A percentile compares a stretch with the other conserved stretches of the same genome.
Evolutionary conservation across 192 early-diverging fungal species (phyloP).

Genomic region (Rhizophagus prolifer): DNA sequence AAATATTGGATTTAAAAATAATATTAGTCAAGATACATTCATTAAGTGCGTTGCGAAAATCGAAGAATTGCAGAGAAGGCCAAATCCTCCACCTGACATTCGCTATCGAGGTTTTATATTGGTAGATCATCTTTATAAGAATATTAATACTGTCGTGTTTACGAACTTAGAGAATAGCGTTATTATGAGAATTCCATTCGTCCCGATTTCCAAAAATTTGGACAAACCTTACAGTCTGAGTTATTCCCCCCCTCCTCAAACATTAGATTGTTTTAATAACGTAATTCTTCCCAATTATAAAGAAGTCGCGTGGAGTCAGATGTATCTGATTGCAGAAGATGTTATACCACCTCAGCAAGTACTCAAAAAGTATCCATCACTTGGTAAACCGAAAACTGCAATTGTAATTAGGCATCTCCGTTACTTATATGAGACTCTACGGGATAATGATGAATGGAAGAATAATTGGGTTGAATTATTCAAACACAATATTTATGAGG

Average conservation of each 20-base stretch:
- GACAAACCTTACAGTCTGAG: neutral
- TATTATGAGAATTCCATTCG: neutral
- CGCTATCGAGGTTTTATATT: conserved; percentile 6
- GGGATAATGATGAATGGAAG: neutral
- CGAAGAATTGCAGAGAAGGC: neutral
- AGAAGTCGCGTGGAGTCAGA: conserved; percentile 14
- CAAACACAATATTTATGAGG: neutral
- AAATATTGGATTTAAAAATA: conserved; percentile 1
- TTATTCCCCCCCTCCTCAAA: neutral
- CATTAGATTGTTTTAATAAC: neutral
- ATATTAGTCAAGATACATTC: neutral
- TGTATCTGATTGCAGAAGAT: conserved; percentile 6
- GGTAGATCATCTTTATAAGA: conserved; percentile 8
- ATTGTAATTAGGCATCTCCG: neutral
- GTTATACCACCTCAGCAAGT: neutral
- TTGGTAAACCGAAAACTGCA: neutral
- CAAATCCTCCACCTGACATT: neutral
- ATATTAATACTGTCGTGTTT: neutral
- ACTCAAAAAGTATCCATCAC: neutral
- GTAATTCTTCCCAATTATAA: neutral
- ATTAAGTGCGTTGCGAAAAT: neutral
- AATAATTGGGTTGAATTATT: neutral
- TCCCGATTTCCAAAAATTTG: neutral
- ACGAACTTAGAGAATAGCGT: too few relatives aligned
- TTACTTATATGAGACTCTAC: neutral